Evolutionary conservation across 1,139 yeast genomes (phyloP).

Genomic region (Diutina ranongensis): DNA sequence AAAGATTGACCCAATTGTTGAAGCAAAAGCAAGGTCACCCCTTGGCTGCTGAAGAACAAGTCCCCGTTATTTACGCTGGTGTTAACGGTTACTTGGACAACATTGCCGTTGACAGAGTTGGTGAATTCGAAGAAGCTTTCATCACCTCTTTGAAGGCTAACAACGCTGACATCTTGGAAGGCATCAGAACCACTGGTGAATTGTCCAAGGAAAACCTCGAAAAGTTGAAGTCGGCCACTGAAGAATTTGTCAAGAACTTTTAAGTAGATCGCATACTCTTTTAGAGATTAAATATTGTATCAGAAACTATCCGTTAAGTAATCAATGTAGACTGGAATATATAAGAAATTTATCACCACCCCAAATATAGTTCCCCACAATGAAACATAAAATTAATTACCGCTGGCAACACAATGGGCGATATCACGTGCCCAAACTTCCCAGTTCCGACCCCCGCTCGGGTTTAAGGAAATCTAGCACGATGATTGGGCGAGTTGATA

Average conservation of each 20-base stretch:
- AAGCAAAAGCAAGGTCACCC: constrained; percentile 98
- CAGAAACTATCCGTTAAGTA: background rate
- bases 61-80: constrained; percentile 98
- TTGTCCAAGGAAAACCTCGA: constrained; percentile 80
- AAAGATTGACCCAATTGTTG: constrained; percentile 97
- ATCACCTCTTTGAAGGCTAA: constrained; percentile 82
- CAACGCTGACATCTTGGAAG: constrained; percentile 71
- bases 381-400: too few relatives aligned
- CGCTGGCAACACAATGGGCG: too few relatives aligned
- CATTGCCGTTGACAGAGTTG: constrained; percentile 77
- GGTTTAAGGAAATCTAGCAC: too few relatives aligned
- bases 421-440: too few relatives aligned
- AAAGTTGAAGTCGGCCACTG: constrained; percentile 82
- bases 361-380: background rate
- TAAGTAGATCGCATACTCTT: background rate
- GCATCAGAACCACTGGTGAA: constrained; percentile 85
- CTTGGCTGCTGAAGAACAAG: constrained; percentile 97
- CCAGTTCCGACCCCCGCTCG: too few relatives aligned
- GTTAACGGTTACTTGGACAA: constrained; percentile 97
- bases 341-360: too few relatives aligned
- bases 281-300: background rate
- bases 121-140: constrained; percentile 89
- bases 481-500: too few relatives aligned
- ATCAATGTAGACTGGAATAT: too few relatives aligned
- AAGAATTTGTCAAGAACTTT: constrained; percentile 48